These are phyloP conservation scores for Rhodotorula sp. DNA, from an alignment of 1,284 basidiomycete species.

Conservation along the genomic window DNA sequence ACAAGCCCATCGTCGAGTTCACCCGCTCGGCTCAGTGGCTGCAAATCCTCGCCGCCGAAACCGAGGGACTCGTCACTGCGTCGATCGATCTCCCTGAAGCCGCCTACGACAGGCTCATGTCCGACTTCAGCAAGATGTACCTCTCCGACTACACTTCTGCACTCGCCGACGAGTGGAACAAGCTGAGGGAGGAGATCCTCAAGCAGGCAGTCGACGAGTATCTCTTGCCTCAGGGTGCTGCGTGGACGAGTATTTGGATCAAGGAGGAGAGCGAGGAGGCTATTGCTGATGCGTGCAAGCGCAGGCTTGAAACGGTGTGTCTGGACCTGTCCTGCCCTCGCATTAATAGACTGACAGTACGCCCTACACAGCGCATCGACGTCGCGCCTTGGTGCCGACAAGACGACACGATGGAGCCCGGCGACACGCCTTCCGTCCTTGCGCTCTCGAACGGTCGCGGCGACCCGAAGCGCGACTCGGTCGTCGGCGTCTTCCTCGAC, in stretches of 20 bases:
- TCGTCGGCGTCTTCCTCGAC: conserved; percentile 81
- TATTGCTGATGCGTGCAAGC: conserved; percentile 65
- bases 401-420: conserved; percentile 36
- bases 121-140: conserved; percentile 75
- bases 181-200: conserved; percentile 73
- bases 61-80: conserved; percentile 78
- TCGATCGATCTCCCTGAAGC: conserved; percentile 67
- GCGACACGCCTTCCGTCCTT: conserved; percentile 61
- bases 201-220: conserved; percentile 74
- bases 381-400: conserved; percentile 35
- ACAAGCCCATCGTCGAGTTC: conserved; percentile 77
- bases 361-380: conserved; percentile 30
- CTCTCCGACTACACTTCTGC: conserved; percentile 82
- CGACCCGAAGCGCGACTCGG: conserved; percentile 84
- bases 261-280: conserved; percentile 86
- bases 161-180: conserved; percentile 88
- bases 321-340: background rate
- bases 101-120: conserved; percentile 64
- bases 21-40: conserved; percentile 74
- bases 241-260: conserved; percentile 87
- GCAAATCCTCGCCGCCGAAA: conserved; percentile 86
- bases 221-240: conserved; percentile 74
- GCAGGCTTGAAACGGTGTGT: conserved; percentile 68
- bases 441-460: conserved; percentile 94
- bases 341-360: background rate